phyloP scores from a whole-genome alignment of 2,329 filamentous ascomycete species.

The Trichoderma asperellum region DNA sequence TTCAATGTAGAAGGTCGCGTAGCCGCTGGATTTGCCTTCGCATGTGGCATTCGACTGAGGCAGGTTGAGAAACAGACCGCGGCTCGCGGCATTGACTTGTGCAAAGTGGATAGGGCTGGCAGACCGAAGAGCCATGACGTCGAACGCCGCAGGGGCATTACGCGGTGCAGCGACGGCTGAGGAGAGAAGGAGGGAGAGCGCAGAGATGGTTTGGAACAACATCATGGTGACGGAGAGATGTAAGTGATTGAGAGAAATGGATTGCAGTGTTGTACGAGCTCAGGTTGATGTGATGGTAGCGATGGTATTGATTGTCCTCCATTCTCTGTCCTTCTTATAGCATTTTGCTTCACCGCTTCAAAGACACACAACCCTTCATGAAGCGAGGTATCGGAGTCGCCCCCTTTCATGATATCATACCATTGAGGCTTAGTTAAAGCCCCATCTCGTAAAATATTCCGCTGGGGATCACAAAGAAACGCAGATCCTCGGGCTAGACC shows the following conservation, averaged over 20 bases:
- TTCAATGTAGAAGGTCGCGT: constrained; percentile 56
- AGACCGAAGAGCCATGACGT: constrained; percentile 51
- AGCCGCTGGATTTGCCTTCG: constrained; percentile 44
- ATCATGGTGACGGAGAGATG: constrained; percentile 11
- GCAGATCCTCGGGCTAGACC: not conserved
- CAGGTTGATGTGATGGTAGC: not conserved
- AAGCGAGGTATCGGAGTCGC: not conserved
- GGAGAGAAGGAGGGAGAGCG: constrained; percentile 10
- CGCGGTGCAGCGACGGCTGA: not conserved
- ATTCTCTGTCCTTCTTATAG: not conserved
- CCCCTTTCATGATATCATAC: not conserved
- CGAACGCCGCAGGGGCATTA: not conserved
- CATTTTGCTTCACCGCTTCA: not conserved
- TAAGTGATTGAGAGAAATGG: not conserved
- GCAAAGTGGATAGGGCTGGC: constrained; percentile 54
- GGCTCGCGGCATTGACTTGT: constrained; percentile 49
- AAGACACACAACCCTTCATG: not conserved
- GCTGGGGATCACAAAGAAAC: not conserved
- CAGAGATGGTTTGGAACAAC: constrained; percentile 11
- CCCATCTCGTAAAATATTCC: not conserved
- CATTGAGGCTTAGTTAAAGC: not conserved
- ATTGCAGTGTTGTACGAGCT: not conserved
- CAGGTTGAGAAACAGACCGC: constrained; percentile 50
- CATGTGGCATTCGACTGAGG: constrained; percentile 54
- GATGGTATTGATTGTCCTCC: not conserved